phyloP scores from a whole-genome alignment of 2,329 filamentous ascomycete genomes.

The Trichoderma atroviride region DNA sequence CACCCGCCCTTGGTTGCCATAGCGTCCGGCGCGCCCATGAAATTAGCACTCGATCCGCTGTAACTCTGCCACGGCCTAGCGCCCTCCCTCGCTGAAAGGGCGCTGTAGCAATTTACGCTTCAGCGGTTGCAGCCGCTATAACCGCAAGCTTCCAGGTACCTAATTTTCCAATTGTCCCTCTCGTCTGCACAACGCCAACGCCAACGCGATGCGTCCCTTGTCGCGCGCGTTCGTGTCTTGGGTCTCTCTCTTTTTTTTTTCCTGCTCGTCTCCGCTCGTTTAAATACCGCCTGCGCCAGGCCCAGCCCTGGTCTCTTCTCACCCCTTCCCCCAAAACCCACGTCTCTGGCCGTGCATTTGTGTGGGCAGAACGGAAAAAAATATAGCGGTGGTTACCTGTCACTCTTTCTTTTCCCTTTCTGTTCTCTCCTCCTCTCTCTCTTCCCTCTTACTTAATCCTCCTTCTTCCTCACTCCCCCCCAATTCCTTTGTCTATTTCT shows the following conservation, averaged over 20 bases:
- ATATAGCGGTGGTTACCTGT: constrained; percentile 2
- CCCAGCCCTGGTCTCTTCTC: constrained; percentile 24
- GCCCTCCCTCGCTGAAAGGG: neutral
- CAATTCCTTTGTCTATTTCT: neutral
- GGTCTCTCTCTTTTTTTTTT: neutral
- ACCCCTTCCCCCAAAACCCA: constrained; percentile 26
- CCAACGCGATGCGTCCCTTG: constrained; percentile 29
- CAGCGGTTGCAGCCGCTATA: neutral
- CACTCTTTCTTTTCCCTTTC: constrained; percentile 2
- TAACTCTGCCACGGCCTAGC: neutral
- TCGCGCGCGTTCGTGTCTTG: constrained; percentile 30
- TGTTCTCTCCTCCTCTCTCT: neutral
- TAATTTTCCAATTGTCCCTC: neutral
- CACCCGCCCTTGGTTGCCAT: constrained; percentile 6
- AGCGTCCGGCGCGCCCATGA: constrained; percentile 1
- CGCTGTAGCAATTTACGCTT: neutral
- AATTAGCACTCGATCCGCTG: constrained; percentile 17
- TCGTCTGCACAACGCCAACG: constrained; percentile 28
- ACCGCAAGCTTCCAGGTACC: neutral
- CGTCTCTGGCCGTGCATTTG: constrained; percentile 19
- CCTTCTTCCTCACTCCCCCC: neutral
- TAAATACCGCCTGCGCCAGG: constrained; percentile 30
- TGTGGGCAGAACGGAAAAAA: constrained; percentile 3
- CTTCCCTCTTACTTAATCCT: neutral
- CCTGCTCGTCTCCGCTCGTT: constrained; percentile 18